Evolutionary conservation across 768 basidiomycete genomes (phyloP).

Genomic region (Phanerochaete sordida): DNA sequence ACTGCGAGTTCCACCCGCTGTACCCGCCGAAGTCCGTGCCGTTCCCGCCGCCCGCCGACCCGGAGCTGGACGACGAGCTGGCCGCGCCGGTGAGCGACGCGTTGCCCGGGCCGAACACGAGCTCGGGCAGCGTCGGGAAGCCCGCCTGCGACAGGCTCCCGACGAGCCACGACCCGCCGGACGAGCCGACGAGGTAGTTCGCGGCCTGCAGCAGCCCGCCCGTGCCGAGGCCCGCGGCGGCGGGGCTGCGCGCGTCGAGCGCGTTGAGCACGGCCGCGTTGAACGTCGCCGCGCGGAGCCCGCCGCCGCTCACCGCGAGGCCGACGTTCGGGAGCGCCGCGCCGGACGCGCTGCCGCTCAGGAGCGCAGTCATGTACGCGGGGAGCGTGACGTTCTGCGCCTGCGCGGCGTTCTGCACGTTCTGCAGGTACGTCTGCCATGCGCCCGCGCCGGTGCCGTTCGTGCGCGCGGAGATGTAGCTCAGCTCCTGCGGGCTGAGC

Average conservation of each 20-base stretch:
- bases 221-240: slow-evolving; percentile 35
- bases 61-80: too few relatives aligned
- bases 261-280: slow-evolving; percentile 48
- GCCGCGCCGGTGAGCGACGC: too few relatives aligned
- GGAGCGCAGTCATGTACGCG: slow-evolving; percentile 31
- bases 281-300: slow-evolving; percentile 51
- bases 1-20: slow-evolving; percentile 50
- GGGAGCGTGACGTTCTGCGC: slow-evolving; percentile 22
- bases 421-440: slow-evolving; percentile 37
- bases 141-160: slow-evolving; percentile 62
- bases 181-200: slow-evolving; percentile 50
- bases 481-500: slow-evolving; percentile 33
- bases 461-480: slow-evolving; percentile 33
- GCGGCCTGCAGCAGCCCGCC: slow-evolving; percentile 53
- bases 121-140: slow-evolving; percentile 50
- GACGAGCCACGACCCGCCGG: slow-evolving; percentile 64
- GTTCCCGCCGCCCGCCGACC: too few relatives aligned
- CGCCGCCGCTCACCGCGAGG: slow-evolving; percentile 55
- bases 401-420: slow-evolving; percentile 28
- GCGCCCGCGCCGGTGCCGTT: slow-evolving; percentile 34
- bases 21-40: slow-evolving; percentile 33
- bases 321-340: slow-evolving; percentile 34
- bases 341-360: slow-evolving; percentile 16
- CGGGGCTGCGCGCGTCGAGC: slow-evolving; percentile 44
- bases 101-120: slow-evolving; percentile 56